These are phyloP conservation scores for Arabidopsis arenosa DNA, from an alignment of 345 rosid species.

Conservation along the genomic window DNA sequence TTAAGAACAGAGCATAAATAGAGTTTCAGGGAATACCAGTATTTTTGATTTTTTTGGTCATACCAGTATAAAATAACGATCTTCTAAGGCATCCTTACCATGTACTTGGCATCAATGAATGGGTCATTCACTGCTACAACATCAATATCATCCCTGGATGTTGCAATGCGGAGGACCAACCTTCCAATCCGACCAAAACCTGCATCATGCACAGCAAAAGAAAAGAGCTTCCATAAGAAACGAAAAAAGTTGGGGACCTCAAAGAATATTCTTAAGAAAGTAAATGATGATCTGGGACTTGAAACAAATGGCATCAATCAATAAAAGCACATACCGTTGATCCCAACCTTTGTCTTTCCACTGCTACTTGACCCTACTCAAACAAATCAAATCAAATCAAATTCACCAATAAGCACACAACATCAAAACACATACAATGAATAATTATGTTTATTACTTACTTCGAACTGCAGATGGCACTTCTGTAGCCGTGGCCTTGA, in stretches of 20 bases:
- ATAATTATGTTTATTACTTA: conserved; percentile 43
- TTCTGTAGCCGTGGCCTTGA: conserved; percentile 83
- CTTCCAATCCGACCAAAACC: conserved; percentile 99
- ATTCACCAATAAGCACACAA: conserved; percentile 36
- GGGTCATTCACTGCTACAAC: conserved; percentile 98
- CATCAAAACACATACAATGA: conserved; percentile 4
- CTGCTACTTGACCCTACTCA: conserved; percentile 56
- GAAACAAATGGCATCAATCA: background rate
- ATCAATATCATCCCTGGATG: conserved; percentile 85
- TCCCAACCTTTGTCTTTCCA: conserved; percentile 81
- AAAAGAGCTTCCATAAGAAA: conserved; percentile 16
- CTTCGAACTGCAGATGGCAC: conserved; percentile 67
- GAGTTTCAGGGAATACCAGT: background rate
- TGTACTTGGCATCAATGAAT: conserved; percentile 88
- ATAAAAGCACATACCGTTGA: conserved; percentile 70
- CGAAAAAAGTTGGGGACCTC: background rate
- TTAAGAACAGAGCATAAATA: conserved; percentile 8
- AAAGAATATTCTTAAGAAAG: background rate
- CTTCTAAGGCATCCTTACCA: conserved; percentile 54
- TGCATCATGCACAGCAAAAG: conserved; percentile 38
- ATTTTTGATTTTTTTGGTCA: too few species aligned
- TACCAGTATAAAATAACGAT: too few species aligned
- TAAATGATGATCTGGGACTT: conserved; percentile 17
- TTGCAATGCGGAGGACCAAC: conserved; percentile 89
- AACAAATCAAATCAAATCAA: conserved; percentile 44